These are phyloP conservation scores for Ocimum tenuiflorum DNA, from an alignment of 257 asterid genomes.

Conservation along the genomic window DNA sequence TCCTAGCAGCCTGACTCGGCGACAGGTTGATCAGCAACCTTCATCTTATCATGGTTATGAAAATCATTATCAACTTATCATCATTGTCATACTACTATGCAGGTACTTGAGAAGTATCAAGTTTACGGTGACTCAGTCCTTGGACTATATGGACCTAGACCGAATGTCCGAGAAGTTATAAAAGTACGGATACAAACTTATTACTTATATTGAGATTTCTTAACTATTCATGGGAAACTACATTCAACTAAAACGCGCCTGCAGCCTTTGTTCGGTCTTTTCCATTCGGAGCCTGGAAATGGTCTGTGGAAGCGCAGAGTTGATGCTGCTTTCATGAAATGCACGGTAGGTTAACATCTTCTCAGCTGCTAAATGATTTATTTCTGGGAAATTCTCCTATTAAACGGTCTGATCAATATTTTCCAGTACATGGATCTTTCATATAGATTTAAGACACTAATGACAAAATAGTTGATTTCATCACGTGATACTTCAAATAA, in stretches of 20 bases:
- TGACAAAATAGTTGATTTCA: no score
- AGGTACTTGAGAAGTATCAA: slow-evolving; percentile 81
- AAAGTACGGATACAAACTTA: slow-evolving; percentile 37
- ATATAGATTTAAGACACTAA: no score
- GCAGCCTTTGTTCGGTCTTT: slow-evolving; percentile 85
- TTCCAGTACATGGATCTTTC: no score
- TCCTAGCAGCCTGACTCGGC: no score
- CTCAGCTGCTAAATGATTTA: no score
- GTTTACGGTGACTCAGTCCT: slow-evolving; percentile 67
- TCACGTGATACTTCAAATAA: no score
- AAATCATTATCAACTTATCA: not conserved
- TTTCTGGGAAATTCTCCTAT: no score
- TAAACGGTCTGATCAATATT: no score
- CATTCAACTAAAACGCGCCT: slow-evolving; percentile 7
- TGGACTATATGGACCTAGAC: slow-evolving; percentile 51
- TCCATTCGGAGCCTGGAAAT: slow-evolving; percentile 70
- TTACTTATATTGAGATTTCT: slow-evolving; percentile 7
- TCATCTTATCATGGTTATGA: not conserved
- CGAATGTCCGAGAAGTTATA: slow-evolving; percentile 60
- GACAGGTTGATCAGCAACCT: no score
- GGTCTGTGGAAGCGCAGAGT: slow-evolving; percentile 81
- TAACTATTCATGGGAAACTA: not conserved
- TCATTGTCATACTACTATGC: slow-evolving; percentile 7
- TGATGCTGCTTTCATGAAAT: slow-evolving; percentile 59
- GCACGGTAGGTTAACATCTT: slow-evolving; percentile 47